Base-by-base conservation (phyloP, 2,329 filamentous ascomycete genomes). In the Apiospora rasikravindrae region DNA sequence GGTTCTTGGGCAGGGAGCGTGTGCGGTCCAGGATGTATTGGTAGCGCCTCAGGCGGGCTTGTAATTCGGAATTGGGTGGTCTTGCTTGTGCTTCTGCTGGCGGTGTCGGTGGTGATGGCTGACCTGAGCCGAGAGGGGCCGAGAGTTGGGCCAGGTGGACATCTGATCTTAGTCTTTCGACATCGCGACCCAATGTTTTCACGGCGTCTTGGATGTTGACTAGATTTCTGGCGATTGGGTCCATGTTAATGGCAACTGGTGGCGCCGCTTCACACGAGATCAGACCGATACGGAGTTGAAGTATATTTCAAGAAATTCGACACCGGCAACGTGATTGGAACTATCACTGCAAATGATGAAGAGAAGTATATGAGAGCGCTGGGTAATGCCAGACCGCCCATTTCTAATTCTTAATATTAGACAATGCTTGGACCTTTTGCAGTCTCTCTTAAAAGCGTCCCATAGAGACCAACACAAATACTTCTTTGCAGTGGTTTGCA, bases 21-120 rank as follows among this genome's bases (percentile, higher is more conserved):
- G 53, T 61, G 53, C 53, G 53, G 53, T 61, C 53, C 19, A 61
- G 19, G 19, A 61, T 61, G 53, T 61, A n/a, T 22, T 61, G 53
- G 19, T 61, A 61, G 53, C 53, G 53, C 7, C 16, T 37, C 16
- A n/a, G 53, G 1, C 29, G 53, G 16, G 29, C 8, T 8, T n/a
- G 29, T 11, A 61, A 19, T 19, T 26, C 24, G 49, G 19, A 33
- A 10, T 29, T 8, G 13, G 51, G 1, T 22, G 53, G 10, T 11
- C 10, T 37, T 14, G 7, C 29, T 61, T 10, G 53, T 13, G 1
- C 7, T 4, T 53, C 11, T 24, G 10, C 10, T 4, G 49, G 49
- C 11, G 49, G 49, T 16, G 49, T 29, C 8, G 40, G 8, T 14
- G 40, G 40, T 53, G 49, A 11, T 26, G 49, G 16, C 11, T 10